phyloP scores from a whole-genome alignment of 2,329 filamentous ascomycete species.

The Zymoseptoria crescenta region DNA sequence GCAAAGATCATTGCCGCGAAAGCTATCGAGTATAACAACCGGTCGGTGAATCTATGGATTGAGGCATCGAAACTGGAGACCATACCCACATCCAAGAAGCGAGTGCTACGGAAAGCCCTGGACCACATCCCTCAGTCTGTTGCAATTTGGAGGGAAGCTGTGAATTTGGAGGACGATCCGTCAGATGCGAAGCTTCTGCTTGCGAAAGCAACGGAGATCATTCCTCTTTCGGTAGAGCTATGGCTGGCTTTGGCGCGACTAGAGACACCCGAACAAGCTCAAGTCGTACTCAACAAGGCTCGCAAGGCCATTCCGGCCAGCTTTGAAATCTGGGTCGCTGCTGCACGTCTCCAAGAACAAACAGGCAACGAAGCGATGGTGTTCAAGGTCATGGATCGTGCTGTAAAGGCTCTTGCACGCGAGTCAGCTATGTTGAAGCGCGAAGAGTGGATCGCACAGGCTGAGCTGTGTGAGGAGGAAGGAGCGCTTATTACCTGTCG shows the following conservation, averaged over 20 bases:
- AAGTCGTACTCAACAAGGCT: slow-evolving; percentile 90
- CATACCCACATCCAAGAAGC: slow-evolving; percentile 76
- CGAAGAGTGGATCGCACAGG: slow-evolving; percentile 93
- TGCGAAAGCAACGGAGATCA: slow-evolving; percentile 91
- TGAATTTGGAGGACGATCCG: slow-evolving; percentile 87
- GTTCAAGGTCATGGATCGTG: slow-evolving; percentile 84
- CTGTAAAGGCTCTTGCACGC: slow-evolving; percentile 76
- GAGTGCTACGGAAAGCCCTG: slow-evolving; percentile 82
- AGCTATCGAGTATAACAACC: slow-evolving; percentile 84
- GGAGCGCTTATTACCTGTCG: slow-evolving; percentile 79
- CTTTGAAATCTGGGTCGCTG: slow-evolving; percentile 94
- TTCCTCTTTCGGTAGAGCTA: slow-evolving; percentile 84
- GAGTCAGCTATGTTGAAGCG: slow-evolving; percentile 95
- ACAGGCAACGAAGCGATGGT: slow-evolving; percentile 74
- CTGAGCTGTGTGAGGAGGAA: slow-evolving; percentile 89
- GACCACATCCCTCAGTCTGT: slow-evolving; percentile 93
- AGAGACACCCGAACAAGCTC: slow-evolving; percentile 83
- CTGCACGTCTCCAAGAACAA: slow-evolving; percentile 79
- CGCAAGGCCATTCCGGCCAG: slow-evolving; percentile 90
- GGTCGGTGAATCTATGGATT: slow-evolving; percentile 84
- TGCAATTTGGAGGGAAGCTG: slow-evolving; percentile 93
- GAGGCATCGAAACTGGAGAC: slow-evolving; percentile 90
- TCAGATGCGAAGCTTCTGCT: slow-evolving; percentile 81
- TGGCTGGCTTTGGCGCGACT: slow-evolving; percentile 91
- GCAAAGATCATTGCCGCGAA: slow-evolving; percentile 92